A percentile compares a stretch with the other conserved stretches of the same genome.
Evolutionary conservation across 2,329 filamentous ascomycete genomes (phyloP).

Genomic region (Fusarium stilboides): DNA sequence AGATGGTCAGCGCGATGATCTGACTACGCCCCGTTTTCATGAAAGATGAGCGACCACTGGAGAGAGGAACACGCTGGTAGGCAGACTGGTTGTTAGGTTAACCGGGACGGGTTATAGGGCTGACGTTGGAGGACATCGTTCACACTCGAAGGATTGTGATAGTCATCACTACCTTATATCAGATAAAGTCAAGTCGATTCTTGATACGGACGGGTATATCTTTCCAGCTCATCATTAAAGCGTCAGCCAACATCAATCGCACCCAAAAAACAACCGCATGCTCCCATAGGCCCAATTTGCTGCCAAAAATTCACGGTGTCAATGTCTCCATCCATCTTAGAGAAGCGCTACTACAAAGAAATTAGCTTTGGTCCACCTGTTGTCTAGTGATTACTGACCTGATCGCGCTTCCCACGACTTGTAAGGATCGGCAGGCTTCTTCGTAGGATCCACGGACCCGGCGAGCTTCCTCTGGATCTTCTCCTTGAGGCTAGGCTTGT

Average conservation of each 20-base stretch:
- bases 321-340: conserved; percentile 5
- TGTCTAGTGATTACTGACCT: conserved; percentile 30
- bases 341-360: conserved; percentile 37
- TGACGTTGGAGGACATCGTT: conserved; percentile 16
- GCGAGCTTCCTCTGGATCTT: conserved; percentile 46
- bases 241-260: conserved; percentile 15
- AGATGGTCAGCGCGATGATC: too few relatives aligned
- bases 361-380: conserved; percentile 8
- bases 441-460: conserved; percentile 41
- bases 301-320: conserved; percentile 9
- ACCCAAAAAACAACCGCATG: conserved; percentile 16
- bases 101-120: neutral
- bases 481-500: conserved; percentile 43
- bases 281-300: neutral
- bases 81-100: neutral
- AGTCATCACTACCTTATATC: conserved; percentile 4
- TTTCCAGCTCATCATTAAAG: conserved; percentile 19
- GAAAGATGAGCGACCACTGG: neutral
- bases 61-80: too few relatives aligned
- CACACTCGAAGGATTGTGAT: neutral
- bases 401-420: conserved; percentile 50
- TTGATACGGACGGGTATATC: conserved; percentile 34
- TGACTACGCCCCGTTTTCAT: conserved; percentile 2
- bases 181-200: conserved; percentile 12
- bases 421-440: conserved; percentile 40